phyloP scores from a whole-genome alignment of 257 asterid genomes.

The Marsdenia floribunda region DNA sequence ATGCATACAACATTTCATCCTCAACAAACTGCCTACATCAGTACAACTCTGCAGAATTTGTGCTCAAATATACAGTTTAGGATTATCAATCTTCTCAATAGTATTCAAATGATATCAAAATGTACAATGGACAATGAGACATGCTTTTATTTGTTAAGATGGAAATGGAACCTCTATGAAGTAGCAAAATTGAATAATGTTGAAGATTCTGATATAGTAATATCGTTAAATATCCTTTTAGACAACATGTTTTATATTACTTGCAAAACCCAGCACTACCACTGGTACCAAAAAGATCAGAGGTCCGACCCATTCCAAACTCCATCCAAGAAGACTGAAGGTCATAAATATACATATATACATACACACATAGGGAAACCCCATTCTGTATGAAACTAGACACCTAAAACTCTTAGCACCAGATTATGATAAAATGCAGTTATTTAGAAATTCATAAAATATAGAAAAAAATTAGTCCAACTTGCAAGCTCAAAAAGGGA shows the following conservation, averaged over 20 bases:
- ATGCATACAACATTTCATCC: neutral
- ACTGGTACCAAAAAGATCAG: neutral
- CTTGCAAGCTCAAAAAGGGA: too few species aligned
- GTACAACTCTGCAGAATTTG: neutral
- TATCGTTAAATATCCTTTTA: neutral
- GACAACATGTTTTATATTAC: neutral
- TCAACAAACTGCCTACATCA: neutral
- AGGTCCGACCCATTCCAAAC: neutral
- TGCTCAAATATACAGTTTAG: neutral
- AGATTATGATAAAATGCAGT: too few species aligned
- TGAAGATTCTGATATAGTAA: neutral
- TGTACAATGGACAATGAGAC: neutral
- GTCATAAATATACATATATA: neutral
- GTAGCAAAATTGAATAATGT: neutral
- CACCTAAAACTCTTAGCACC: too few species aligned
- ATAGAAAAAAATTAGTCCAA: too few species aligned
- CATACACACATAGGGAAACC: too few species aligned
- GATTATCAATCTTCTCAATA: neutral
- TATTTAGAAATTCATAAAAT: too few species aligned
- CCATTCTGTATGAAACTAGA: too few species aligned
- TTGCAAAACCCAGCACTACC: neutral
- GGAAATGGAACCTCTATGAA: neutral
- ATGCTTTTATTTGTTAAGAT: neutral
- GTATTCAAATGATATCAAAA: neutral
- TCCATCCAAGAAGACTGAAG: neutral